Percentiles rank a stretch among this genome's conserved stretches.
Conservation (phyloP, 2,329 filamentous ascomycete species). For the Raffaelea deltoideospora region DNA sequence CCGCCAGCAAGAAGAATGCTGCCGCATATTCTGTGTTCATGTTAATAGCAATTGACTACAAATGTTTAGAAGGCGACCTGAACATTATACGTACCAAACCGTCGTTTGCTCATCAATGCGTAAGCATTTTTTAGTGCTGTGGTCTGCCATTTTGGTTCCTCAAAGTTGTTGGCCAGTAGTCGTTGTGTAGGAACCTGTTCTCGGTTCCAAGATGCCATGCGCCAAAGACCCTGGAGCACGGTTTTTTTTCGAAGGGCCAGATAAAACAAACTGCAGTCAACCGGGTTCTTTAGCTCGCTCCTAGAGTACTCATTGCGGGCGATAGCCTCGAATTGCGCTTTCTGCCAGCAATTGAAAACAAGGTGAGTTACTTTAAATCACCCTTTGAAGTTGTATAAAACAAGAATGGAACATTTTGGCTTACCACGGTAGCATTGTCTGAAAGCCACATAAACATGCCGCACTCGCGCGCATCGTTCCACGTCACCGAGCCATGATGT, state of each 20-base stretch:
- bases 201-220: constrained; percentile 78
- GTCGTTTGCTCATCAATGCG: constrained; percentile 75
- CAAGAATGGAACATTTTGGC: constrained; percentile 15
- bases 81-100: constrained; percentile 52
- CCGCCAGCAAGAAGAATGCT: constrained; percentile 85
- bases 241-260: constrained; percentile 82
- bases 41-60: too few species aligned
- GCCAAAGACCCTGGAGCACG: constrained; percentile 81
- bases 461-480: constrained; percentile 72
- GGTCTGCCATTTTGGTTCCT: constrained; percentile 72
- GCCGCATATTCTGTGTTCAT: constrained; percentile 68
- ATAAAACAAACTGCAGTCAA: constrained; percentile 85
- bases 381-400: constrained; percentile 3
- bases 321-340: constrained; percentile 71
- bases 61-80: too few species aligned
- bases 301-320: constrained; percentile 89
- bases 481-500: constrained; percentile 64
- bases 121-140: constrained; percentile 93
- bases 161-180: constrained; percentile 81
- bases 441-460: constrained; percentile 93
- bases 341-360: constrained; percentile 26
- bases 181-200: constrained; percentile 71
- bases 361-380: neutral
- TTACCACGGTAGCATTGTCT: constrained; percentile 60
- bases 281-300: constrained; percentile 71